phyloP scores from a whole-genome alignment of 2,329 filamentous ascomycete genomes.

The Monosporascus sp. region DNA sequence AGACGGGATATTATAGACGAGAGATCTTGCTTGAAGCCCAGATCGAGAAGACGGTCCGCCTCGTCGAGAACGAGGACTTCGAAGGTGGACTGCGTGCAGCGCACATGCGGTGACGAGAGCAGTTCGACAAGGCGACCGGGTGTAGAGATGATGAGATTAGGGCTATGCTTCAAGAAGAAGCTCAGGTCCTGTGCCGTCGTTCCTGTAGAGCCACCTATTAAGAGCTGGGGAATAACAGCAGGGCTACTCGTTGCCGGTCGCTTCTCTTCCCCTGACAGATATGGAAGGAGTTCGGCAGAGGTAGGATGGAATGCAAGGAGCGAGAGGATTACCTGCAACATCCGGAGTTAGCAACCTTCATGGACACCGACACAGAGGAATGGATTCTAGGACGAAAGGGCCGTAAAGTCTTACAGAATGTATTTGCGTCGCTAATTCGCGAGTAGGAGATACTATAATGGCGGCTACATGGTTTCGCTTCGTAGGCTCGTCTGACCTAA shows the following conservation, averaged over 20 bases:
- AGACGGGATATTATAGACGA: slow-evolving; percentile 78
- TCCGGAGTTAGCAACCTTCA: not conserved
- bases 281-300: slow-evolving; percentile 61
- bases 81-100: slow-evolving; percentile 83
- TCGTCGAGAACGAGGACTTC: slow-evolving; percentile 92
- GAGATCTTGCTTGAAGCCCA: slow-evolving; percentile 89
- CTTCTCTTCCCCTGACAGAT: slow-evolving; percentile 51
- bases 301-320: slow-evolving; percentile 78
- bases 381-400: slow-evolving; percentile 50
- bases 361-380: not conserved
- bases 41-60: slow-evolving; percentile 84
- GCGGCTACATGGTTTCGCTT: slow-evolving; percentile 87
- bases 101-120: slow-evolving; percentile 78
- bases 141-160: slow-evolving; percentile 86
- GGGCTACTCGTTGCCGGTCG: slow-evolving; percentile 40
- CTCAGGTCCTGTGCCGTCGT: slow-evolving; percentile 81
- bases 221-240: slow-evolving; percentile 75
- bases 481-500: slow-evolving; percentile 73
- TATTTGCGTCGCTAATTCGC: slow-evolving; percentile 89
- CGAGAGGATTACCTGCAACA: slow-evolving; percentile 29
- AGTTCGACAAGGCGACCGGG: slow-evolving; percentile 87
- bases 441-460: slow-evolving; percentile 87
- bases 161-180: slow-evolving; percentile 74
- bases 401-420: slow-evolving; percentile 41
- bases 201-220: slow-evolving; percentile 74